A percentile compares a stretch with the other conserved stretches of the same genome.
These are phyloP conservation scores for Eimeria praecox DNA, from an alignment of 169 alveolate genomes.

Conservation along the genomic window DNA sequence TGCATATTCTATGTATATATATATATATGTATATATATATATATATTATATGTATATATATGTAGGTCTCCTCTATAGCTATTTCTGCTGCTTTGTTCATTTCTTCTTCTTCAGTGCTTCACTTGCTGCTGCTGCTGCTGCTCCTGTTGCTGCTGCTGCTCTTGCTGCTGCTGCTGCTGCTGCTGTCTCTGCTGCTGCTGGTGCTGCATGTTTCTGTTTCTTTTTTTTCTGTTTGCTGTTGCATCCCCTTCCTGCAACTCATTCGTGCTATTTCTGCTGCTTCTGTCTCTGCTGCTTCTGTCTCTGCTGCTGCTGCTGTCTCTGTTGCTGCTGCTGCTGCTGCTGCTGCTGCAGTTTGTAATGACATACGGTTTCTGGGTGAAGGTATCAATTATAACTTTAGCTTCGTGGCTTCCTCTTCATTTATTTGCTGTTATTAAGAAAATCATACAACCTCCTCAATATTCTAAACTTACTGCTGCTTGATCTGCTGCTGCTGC, in stretches of 20 bases:
- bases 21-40: too few species aligned
- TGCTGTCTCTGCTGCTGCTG: constrained; percentile 1
- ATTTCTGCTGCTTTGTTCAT: too few species aligned
- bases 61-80: too few species aligned
- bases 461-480: constrained; percentile 63
- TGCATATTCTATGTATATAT: too few species aligned
- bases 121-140: not conserved
- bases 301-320: not conserved
- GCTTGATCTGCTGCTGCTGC: not conserved
- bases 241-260: not conserved
- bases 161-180: not conserved
- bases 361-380: constrained; percentile 93
- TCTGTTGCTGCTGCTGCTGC: not conserved
- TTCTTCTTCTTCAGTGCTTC: too few species aligned
- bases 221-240: not conserved
- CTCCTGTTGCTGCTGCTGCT: not conserved
- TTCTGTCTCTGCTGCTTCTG: not conserved
- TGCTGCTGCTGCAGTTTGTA: constrained; percentile 82
- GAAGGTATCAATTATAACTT: constrained; percentile 93
- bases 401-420: constrained; percentile 96
- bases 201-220: not conserved
- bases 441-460: constrained; percentile 72
- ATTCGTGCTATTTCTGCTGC: too few species aligned
- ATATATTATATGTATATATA: too few species aligned
- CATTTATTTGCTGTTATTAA: constrained; percentile 56